These are phyloP conservation scores for Conticribra weissflogii DNA, from an alignment of 108 stramenopile species.

Conservation along the genomic window DNA sequence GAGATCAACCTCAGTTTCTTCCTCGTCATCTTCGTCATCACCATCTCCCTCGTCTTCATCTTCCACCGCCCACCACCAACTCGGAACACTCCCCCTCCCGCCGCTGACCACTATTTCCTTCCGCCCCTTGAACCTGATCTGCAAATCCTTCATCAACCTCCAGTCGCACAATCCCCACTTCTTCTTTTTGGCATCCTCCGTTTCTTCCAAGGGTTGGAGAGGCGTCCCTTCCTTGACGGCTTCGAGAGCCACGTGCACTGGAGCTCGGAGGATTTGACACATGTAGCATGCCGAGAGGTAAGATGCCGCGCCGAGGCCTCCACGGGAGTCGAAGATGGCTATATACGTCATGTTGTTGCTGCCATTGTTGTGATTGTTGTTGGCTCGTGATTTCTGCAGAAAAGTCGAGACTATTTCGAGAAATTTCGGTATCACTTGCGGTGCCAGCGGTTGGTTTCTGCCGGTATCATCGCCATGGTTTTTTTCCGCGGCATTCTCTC, in stretches of 20 bases:
- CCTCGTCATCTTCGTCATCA: constrained; percentile 21
- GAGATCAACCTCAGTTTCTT: too few relatives aligned
- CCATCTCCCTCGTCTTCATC: constrained; percentile 41
- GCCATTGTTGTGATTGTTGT: not conserved
- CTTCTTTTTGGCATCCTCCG: constrained; percentile 3
- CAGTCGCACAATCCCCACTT: constrained; percentile 51
- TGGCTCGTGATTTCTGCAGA: constrained; percentile 27
- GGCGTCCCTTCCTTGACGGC: constrained; percentile 45
- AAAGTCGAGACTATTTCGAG: constrained; percentile 24
- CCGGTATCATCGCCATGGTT: constrained; percentile 1
- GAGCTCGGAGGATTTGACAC: constrained; percentile 40
- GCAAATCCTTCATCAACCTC: constrained; percentile 44
- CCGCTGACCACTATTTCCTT: constrained; percentile 38
- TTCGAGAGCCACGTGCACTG: constrained; percentile 49
- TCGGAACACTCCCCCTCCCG: constrained; percentile 5
- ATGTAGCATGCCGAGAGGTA: constrained; percentile 50
- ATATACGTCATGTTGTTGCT: constrained; percentile 26
- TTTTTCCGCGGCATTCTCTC: not conserved
- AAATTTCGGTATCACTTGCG: constrained; percentile 35
- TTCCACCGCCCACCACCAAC: constrained; percentile 45
- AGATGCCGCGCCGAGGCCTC: constrained; percentile 50
- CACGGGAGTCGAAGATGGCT: constrained; percentile 53
- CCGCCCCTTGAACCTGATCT: constrained; percentile 39
- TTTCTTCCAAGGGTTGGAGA: constrained; percentile 7
- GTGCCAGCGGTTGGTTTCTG: constrained; percentile 7